Base-by-base conservation (phyloP, 495 filamentous ascomycete genomes). In the Penicillium angulare region DNA sequence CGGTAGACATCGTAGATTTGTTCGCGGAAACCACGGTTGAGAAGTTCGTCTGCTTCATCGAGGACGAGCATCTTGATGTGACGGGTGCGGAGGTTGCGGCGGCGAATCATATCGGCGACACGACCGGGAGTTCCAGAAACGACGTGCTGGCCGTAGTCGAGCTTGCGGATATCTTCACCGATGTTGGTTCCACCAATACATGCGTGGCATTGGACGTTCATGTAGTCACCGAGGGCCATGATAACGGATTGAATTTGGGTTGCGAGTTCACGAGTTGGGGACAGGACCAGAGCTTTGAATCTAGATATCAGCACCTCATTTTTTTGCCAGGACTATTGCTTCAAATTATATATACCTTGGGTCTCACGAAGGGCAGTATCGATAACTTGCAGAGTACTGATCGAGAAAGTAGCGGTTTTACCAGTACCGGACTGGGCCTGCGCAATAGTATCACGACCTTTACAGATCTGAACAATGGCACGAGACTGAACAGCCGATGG, bases 1-100 rank as follows among this genome's bases (percentile, higher is more conserved):
- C 91, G 91, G 78, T 95, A 99, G 40, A 99, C 90, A 62, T 99
- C 93, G 77, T 99, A 97, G 71, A 99, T 99, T 72, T 99, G 93
- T 76, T 99, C 93, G 49, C 89, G 84, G 80, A 99, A 99, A 60
- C 93, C 93, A 39, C 90, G 88, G 72, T 97, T 89, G 29, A 92
- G 72, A 55, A 88, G 73, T 65, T 99, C 93, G 61, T 99, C 93
- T 43, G 93, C 93, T 69, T 99, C 93, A 64, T 99, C 93, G 43
- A 99, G 85, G 34, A 99, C 92, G 27, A 99, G 82, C 89, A 99
- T 97, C 82, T 99, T 99, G 77, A 99, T 97, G 70, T 88, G 78
- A 29, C 89, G 87, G 17, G 93, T 97, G 67, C 89, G 88, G 47
- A 99, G 79, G 69, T 95, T 87, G 43, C 93, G 90, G 49, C 93